Evolutionary conservation across 2,329 filamentous ascomycete genomes (phyloP).

Genomic region (Aschersonia sp.): DNA sequence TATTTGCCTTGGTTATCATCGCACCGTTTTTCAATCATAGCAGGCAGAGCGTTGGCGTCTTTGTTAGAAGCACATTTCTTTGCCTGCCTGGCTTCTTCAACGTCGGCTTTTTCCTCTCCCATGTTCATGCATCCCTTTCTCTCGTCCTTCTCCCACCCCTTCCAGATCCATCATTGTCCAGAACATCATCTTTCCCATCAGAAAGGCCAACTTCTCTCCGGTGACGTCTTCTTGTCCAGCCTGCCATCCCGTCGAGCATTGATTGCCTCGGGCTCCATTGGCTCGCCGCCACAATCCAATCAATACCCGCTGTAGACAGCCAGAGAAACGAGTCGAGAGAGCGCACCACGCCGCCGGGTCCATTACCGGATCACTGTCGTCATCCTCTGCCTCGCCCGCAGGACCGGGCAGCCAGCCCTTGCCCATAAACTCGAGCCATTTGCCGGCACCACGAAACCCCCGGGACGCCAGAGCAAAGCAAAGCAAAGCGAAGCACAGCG

Average conservation of each 20-base stretch:
- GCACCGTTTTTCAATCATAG: not conserved
- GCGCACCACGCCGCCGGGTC: not conserved
- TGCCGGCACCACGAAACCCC: not conserved
- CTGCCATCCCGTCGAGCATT: not conserved
- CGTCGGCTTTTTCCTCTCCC: not conserved
- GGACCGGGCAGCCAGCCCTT: not conserved
- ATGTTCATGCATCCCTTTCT: not conserved
- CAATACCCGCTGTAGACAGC: not conserved
- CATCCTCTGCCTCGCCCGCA: not conserved
- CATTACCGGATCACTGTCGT: not conserved
- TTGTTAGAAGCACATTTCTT: constrained; percentile 2
- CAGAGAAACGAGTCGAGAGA: not conserved
- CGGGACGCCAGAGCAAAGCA: not conserved
- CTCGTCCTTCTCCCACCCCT: not conserved
- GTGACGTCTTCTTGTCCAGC: not conserved
- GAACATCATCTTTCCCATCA: not conserved
- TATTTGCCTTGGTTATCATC: constrained; percentile 2
- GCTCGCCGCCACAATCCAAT: not conserved
- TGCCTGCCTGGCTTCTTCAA: not conserved
- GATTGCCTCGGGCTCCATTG: not conserved
- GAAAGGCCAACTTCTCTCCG: not conserved
- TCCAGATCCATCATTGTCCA: not conserved
- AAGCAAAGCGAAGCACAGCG: not conserved
- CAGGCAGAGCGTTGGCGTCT: constrained; percentile 1
- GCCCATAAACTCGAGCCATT: not conserved